Conservation (phyloP, 352 stramenopile species). For the Globisporangium spiculum region DNA sequence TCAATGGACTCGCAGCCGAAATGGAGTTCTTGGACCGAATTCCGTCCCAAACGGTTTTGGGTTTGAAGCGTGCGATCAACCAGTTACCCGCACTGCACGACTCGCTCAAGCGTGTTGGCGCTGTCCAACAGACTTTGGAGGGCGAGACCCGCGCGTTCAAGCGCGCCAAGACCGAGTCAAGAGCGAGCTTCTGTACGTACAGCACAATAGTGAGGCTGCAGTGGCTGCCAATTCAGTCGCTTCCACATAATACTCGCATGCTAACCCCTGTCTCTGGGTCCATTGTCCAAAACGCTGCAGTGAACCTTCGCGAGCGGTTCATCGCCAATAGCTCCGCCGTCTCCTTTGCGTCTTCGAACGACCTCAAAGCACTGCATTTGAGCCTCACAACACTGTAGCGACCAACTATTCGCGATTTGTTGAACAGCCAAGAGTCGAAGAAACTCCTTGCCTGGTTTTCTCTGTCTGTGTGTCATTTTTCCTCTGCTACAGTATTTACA, state of each 20-base stretch:
- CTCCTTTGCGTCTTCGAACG: conserved; percentile 46
- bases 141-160: conserved; percentile 49
- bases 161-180: conserved; percentile 48
- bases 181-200: conserved; percentile 9
- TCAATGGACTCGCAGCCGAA: conserved; percentile 32
- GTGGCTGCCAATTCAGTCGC: background rate
- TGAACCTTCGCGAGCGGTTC: conserved; percentile 51
- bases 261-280: background rate
- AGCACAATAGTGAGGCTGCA: conserved; percentile 24
- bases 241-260: background rate
- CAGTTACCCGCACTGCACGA: conserved; percentile 39
- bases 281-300: conserved; percentile 11
- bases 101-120: conserved; percentile 48
- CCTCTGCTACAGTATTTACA: background rate
- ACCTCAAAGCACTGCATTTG: conserved; percentile 50
- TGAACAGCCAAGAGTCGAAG: background rate
- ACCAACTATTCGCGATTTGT: background rate
- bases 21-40: conserved; percentile 52
- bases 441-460: background rate
- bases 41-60: conserved; percentile 33
- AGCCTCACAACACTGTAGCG: conserved; percentile 36
- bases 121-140: conserved; percentile 40
- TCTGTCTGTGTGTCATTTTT: background rate
- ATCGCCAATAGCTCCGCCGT: conserved; percentile 43
- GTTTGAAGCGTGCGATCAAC: conserved; percentile 44